These are phyloP conservation scores for Polygonum aviculare DNA, from an alignment of 148 eudicot species.

Conservation along the genomic window DNA sequence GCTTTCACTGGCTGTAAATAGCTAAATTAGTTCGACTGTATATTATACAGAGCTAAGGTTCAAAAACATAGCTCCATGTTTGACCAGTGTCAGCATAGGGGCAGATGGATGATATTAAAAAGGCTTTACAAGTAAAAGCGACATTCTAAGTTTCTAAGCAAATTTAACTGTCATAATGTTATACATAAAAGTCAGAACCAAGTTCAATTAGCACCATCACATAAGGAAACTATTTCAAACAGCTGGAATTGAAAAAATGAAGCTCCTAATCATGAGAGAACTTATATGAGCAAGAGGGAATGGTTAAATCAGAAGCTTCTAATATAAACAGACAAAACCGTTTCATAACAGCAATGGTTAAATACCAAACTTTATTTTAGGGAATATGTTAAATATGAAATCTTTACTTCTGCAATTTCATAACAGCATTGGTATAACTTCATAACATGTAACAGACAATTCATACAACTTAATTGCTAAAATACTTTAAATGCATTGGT, in stretches of 20 bases:
- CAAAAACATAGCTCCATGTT: not conserved
- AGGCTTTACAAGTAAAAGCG: not conserved
- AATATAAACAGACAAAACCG: no score
- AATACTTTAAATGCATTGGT: no score
- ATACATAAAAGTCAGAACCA: not conserved
- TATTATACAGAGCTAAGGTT: not conserved
- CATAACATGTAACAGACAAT: no score
- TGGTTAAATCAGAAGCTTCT: no score
- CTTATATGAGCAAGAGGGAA: constrained; percentile 38
- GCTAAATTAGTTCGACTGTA: not conserved
- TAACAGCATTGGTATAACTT: no score
- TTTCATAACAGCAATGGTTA: no score
- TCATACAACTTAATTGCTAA: no score
- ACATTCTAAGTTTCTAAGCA: not conserved
- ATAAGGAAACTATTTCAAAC: not conserved
- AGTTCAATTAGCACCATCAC: not conserved
- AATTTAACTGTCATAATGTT: not conserved
- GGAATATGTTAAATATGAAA: no score
- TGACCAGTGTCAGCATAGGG: not conserved
- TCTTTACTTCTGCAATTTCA: no score
- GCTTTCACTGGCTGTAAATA: not conserved
- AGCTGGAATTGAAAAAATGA: not conserved
- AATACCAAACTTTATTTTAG: no score
- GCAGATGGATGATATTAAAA: not conserved
- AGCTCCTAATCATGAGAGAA: not conserved